These are phyloP conservation scores for Magnolia kwangsiensis DNA, from an alignment of 164 flowering plant species.

Conservation along the genomic window DNA sequence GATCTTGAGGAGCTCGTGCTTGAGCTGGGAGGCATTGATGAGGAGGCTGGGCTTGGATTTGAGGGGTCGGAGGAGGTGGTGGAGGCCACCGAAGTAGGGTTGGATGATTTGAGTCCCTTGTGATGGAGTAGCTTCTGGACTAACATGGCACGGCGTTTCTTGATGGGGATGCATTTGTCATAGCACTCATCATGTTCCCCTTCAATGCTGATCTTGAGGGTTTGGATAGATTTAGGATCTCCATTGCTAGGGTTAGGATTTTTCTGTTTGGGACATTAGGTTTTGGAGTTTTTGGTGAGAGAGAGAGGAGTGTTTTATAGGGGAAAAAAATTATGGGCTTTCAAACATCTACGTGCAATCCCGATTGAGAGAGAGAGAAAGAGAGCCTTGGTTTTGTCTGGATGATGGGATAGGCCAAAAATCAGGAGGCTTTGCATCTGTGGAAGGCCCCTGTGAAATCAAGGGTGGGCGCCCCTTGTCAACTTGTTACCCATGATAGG, in stretches of 20 bases:
- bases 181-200: conserved; percentile 65
- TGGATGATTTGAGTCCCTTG: conserved; percentile 28
- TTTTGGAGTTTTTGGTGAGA: no score
- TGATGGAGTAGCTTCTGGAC: conserved; percentile 73
- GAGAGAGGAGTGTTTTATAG: no score
- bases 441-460: no score
- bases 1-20: conserved; percentile 31
- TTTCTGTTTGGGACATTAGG: no score
- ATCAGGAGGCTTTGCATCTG: no score
- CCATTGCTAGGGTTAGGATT: neutral
- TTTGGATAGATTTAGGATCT: neutral
- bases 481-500: no score
- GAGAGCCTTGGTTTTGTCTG: no score
- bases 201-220: neutral
- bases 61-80: conserved; percentile 16
- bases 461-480: no score
- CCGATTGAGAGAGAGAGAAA: no score
- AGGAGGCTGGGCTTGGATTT: conserved; percentile 82
- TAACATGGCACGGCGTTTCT: conserved; percentile 68
- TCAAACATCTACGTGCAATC: no score
- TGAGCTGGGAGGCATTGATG: conserved; percentile 77
- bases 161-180: conserved; percentile 71
- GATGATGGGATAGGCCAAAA: no score
- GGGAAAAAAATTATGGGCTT: no score
- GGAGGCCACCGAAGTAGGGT: neutral